Evolutionary conservation across 2,329 filamentous ascomycete genomes (phyloP).

Genomic region (Verticillium longisporum): DNA sequence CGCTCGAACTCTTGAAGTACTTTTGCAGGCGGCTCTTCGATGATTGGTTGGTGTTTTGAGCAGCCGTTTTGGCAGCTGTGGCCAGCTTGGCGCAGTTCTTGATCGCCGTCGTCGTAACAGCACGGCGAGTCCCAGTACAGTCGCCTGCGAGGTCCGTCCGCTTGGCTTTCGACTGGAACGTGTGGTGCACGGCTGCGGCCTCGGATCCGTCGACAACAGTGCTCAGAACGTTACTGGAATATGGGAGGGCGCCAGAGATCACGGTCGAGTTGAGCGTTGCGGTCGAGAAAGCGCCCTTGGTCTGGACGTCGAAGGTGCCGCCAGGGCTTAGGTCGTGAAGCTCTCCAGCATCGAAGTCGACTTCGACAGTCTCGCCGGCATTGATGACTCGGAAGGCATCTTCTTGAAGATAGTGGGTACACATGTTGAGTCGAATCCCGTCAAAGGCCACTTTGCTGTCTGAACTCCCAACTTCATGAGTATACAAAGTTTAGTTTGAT

Average conservation of each 20-base stretch:
- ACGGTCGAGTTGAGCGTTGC: slow-evolving; percentile 39
- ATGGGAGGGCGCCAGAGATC: slow-evolving; percentile 43
- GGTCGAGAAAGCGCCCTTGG: slow-evolving; percentile 45
- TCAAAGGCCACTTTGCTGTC: slow-evolving; percentile 26
- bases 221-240: slow-evolving; percentile 48
- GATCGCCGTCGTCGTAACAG: slow-evolving; percentile 38
- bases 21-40: slow-evolving; percentile 36
- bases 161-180: slow-evolving; percentile 31
- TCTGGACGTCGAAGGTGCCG: slow-evolving; percentile 45
- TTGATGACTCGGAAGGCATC: slow-evolving; percentile 39
- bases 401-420: slow-evolving; percentile 29
- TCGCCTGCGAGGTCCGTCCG: slow-evolving; percentile 41
- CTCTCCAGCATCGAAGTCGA: slow-evolving; percentile 43
- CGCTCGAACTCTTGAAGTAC: slow-evolving; percentile 55
- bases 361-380: slow-evolving; percentile 36
- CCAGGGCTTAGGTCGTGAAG: slow-evolving; percentile 38
- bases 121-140: slow-evolving; percentile 39
- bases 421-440: slow-evolving; percentile 40
- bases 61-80: slow-evolving; percentile 14
- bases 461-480: neutral
- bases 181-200: slow-evolving; percentile 38
- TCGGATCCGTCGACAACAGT: slow-evolving; percentile 44
- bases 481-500: too few species aligned
- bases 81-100: slow-evolving; percentile 44
- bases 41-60: neutral